Evolutionary conservation across 2,329 filamentous ascomycete species (phyloP), one percentile per base, ranked within the genome.

Genomic region (Sclerotinia sclerotiorum): DNA sequence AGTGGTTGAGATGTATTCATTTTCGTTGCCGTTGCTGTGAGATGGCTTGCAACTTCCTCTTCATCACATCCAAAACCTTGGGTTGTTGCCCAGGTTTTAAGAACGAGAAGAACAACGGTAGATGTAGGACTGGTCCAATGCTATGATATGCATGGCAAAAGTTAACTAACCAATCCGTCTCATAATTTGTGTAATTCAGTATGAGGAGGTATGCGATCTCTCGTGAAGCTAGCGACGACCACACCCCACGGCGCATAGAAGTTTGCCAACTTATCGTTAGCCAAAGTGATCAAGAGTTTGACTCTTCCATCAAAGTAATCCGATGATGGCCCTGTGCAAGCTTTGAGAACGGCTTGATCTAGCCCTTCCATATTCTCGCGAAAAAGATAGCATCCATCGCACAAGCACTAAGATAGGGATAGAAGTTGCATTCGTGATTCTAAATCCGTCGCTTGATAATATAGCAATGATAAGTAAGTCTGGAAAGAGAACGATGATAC

Each of bases 71-170:
- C 39, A 61, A 61, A n/a, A 46, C 58, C n/a, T 10, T 29, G 24
- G 42, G 35, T 48, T 46, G n/a, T 46, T 46, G 13, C 29, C 83
- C 83, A 56, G 85, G 78, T 67, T 27, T 56, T 56, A 13, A 54
- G 29, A 24, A 69, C 57, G 10, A 69, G 51, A 27, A 69, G 32
- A 32, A 54, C 56, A 39, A 69, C 68, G n/a, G 56, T 58, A 35
- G 24, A 39, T 35, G 65, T 65, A 58, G 1, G 57, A 68, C 27
- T 70, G 48, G 11, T 60, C 65, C 13, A 70, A 54, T 24, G 46
- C 13, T 24, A 68, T 65, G 32, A 65, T 61, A 51, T 68, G 65
- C 27, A 68, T 56, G 5, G 51, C 69, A 42, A 64, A 64, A 19
- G 35, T 42, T 27, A 64, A 27, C 48, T 49, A 64, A 17, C 61